Evolutionary conservation across 1,284 basidiomycete species (phyloP).

Genomic region (Cryptococcus sp.): DNA sequence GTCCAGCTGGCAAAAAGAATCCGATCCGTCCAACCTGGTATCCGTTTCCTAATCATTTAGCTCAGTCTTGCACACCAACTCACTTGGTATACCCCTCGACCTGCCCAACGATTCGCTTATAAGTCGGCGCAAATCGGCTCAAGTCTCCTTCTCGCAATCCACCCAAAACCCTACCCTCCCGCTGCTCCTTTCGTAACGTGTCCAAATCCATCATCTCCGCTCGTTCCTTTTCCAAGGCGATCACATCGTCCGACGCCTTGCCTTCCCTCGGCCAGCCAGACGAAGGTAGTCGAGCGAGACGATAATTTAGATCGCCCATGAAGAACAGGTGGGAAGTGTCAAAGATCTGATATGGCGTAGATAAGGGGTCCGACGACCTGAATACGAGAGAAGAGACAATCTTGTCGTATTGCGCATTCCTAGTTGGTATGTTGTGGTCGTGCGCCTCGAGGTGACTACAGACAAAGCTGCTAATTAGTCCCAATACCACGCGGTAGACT

Average conservation of each 20-base stretch:
- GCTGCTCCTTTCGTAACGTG: slow-evolving; percentile 63
- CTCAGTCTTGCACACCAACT: slow-evolving; percentile 23
- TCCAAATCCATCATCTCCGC: slow-evolving; percentile 67
- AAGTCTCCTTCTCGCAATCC: slow-evolving; percentile 76
- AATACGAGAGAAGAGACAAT: slow-evolving; percentile 83
- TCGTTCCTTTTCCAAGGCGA: slow-evolving; percentile 55
- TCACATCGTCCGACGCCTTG: slow-evolving; percentile 26
- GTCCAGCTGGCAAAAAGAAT: slow-evolving; percentile 76
- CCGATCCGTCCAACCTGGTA: slow-evolving; percentile 92
- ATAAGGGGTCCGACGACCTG: slow-evolving; percentile 51
- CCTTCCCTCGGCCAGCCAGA: slow-evolving; percentile 24
- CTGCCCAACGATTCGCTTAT: slow-evolving; percentile 75
- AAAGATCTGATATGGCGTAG: slow-evolving; percentile 59
- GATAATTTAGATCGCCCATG: slow-evolving; percentile 86
- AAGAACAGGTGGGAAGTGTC: slow-evolving; percentile 78
- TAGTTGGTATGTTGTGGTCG: slow-evolving; percentile 61
- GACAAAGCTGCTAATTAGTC: slow-evolving; percentile 64
- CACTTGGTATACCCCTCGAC: slow-evolving; percentile 69
- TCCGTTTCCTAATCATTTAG: slow-evolving; percentile 54
- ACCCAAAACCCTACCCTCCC: slow-evolving; percentile 60
- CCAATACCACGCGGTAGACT: neutral
- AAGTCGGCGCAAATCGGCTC: slow-evolving; percentile 77
- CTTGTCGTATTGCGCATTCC: slow-evolving; percentile 70
- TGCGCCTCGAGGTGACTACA: slow-evolving; percentile 85
- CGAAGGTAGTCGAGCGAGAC: slow-evolving; percentile 57